Evolutionary conservation across 441 rosid species (phyloP).

Genomic region (Biscutella laevigata): DNA sequence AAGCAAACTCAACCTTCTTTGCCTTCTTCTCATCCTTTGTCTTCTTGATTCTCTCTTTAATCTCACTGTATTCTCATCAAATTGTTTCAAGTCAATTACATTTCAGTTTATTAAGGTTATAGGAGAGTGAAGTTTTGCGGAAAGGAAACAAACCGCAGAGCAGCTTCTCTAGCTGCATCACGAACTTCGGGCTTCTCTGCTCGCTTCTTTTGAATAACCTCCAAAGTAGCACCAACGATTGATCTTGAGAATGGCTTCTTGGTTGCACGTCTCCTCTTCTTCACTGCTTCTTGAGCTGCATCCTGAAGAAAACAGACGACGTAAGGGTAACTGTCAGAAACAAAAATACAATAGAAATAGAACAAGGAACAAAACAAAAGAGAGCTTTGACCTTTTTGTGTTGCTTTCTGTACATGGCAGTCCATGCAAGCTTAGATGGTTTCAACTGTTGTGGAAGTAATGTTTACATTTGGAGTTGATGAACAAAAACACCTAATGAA

Average conservation of each 20-base stretch:
- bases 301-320: neutral
- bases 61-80: conserved; percentile 38
- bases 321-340: neutral
- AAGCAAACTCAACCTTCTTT: conserved; percentile 63
- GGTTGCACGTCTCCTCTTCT: conserved; percentile 31
- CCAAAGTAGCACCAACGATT: conserved; percentile 37
- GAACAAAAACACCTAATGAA: conserved; percentile 24
- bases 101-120: neutral
- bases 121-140: no score
- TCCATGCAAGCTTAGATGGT: conserved; percentile 78
- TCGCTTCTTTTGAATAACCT: conserved; percentile 34
- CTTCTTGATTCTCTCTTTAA: conserved; percentile 83
- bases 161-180: conserved; percentile 35
- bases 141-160: conserved; percentile 23
- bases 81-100: neutral
- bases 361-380: neutral
- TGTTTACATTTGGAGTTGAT: conserved; percentile 59
- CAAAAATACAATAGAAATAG: neutral
- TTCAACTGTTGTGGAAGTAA: conserved; percentile 67
- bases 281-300: conserved; percentile 31
- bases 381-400: conserved; percentile 49
- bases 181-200: conserved; percentile 36
- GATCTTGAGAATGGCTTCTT: conserved; percentile 36
- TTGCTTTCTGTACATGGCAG: conserved; percentile 71
- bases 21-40: conserved; percentile 90